Base-by-base conservation (phyloP, 1,284 basidiomycete genomes). In the Ustilago vetiveriae region DNA sequence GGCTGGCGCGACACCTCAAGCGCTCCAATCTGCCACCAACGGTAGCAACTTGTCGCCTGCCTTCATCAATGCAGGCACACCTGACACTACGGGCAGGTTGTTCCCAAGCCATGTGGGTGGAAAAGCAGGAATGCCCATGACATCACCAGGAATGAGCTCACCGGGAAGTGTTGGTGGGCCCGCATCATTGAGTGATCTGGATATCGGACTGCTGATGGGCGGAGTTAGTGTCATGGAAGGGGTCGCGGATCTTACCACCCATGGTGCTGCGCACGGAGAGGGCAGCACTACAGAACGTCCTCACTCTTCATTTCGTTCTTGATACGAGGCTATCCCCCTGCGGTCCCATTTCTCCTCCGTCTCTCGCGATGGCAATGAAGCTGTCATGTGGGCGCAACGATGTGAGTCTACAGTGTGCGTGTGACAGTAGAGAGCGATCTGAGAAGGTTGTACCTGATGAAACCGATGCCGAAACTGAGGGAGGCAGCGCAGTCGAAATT, bases 161-260 rank as follows among this genome's bases (percentile, higher is more conserved):
- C 67, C 67, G 5, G 67, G 60, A 27, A 59, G 55, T 30, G 48
- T 44, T 1, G 17, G 30, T 6, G 52, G 56, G 7, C 56, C 67
- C 3, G 52, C 56, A 9, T 64, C 67, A 17, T 40, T 70, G 48
- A 64, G 67, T 48, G 67, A 70, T 13, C 17, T 70, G 21, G 60
- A 70, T 14, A 70, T 70, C 8, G 67, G 56, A 6, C 26, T 64
- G 37, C 35, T 70, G 52, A 70, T 65, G 67, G 67, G 60, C 21
- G 67, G 67, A 27, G 67, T 70, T 16, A 65, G 55, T 35, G 60
- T 65, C 2, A 59, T 65, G 52, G 56, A 70, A 39, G 53, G 60
- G 14, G 50, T 43, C 38, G 54, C 52, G 4, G 38, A 45, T 41
- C 40, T 44, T 4, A 56, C 35, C 30, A 36, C 17, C 24, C 37